Evolutionary conservation across 2,329 filamentous ascomycete genomes (phyloP), one percentile per base, ranked within the genome.

Genomic region (Fusarium cicatricum): DNA sequence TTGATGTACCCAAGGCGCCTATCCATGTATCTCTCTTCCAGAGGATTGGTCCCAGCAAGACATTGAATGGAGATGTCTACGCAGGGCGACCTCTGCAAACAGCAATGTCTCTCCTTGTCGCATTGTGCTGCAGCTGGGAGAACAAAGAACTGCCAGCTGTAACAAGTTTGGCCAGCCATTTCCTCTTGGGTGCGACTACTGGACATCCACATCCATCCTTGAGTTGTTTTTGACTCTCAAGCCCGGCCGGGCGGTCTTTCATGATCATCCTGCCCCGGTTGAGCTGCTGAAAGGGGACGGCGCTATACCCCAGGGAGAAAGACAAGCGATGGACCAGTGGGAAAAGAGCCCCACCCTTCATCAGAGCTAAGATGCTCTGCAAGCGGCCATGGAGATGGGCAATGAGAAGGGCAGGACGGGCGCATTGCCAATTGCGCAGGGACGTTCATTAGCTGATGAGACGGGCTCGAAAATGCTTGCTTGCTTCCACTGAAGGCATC

Each of bases 281-380:
- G 42, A 60, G 57, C 48, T 58, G 43, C 46, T 51, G 44, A 48
- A 48, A 45, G 58, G 41, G 38, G 49, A 64, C 28, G 42, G 41
- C 64, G 51, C 66, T 68, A 68, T 64, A 45, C 65, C 63, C 31
- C 42, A 64, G 43, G 19, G 42, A 61, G 63, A 39, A 15, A 50
- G 47, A 12, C 47, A 58, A 49, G 60, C 41, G 53, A 61, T 58
- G 55, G 37, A 48, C 42, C 32, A 52, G 39, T 64, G 55, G 60
- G 52, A 66, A 55, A 41, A 36, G 33, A 50, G 57, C 55, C 56
- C 65, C 65, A 67, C 63, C 39, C 42, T 43, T 42, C 42, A 56
- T 42, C 51, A 60, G 58, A 68, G 57, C 55, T 62, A 67, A 58
- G 55, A 46, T 62, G 50, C 47, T 62, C 66, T 69, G 62, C 60